Evolutionary conservation across 805 yeast genomes (phyloP), one percentile per base, ranked within the genome.

Genomic region (Kodamaea sagamina): DNA sequence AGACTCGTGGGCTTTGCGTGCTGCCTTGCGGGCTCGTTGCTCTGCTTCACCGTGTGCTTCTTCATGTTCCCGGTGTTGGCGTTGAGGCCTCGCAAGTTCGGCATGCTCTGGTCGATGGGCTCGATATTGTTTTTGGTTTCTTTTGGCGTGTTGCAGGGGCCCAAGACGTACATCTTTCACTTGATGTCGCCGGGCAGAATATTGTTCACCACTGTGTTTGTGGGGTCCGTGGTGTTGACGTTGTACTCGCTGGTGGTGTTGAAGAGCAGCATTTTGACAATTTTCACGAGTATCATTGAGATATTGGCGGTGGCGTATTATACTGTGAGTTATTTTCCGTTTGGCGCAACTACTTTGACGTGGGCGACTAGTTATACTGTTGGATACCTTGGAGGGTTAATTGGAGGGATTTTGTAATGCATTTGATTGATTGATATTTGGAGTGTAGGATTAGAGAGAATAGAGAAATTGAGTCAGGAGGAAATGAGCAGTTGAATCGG

Each of bases 71-170:
- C 99, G 0, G 89, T 92, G 11, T 69, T 93, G 50, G 90, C 96
- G 1, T 67, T 89, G 39, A 84, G 86, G 53, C 99, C 98, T 11
- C 74, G 95, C 38, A 93, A 93, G 62, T 92, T 93, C 60, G 97
- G 95, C 9, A 68, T 82, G 52, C 59, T 85, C 25, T 93, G 99
- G 98, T 81, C 96, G 1, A 70, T 92, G 65, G 99, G 98, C 0
- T 86, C 96, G 1, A 58, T 93, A 10, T 65, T 93, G 35, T 92
- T 93, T 64, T 87, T 93, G 13, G 59, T 87, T 4, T 87, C 96
- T 26, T 93, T 93, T 66, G 97, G 96, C 1, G 79, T 89, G 13
- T 67, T 92, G 16, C 97, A 89, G 68, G 99, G 99, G 0, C 97
- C 97, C 0, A 73, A 80, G n/a, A 82, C 83, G 26, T 93, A 89